Conservation (phyloP, 2,329 filamentous ascomycete genomes). For the Conoideocrella luteorostrata region DNA sequence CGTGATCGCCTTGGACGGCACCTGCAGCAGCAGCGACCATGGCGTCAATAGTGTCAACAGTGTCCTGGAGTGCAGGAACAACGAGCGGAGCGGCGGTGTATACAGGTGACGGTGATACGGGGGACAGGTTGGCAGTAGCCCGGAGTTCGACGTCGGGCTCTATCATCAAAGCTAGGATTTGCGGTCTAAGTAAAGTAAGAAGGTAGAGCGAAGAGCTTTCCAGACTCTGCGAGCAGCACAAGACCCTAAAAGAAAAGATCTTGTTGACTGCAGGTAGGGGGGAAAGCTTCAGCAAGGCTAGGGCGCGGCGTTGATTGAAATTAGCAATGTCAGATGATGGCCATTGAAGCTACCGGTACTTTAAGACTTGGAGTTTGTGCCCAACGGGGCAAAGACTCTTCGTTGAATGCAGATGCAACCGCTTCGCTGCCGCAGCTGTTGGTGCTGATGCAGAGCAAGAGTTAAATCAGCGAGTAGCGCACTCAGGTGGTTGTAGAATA, state of each 20-base stretch:
- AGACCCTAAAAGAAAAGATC: constrained; percentile 3
- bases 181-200: constrained; percentile 3
- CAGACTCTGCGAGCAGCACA: no score
- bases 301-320: no score
- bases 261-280: no score
- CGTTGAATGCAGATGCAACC: no score
- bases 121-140: constrained; percentile 47
- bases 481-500: no score
- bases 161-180: constrained; percentile 34
- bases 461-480: no score
- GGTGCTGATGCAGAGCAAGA: neutral
- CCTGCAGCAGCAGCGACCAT: constrained; percentile 32
- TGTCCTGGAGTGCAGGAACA: constrained; percentile 46
- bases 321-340: no score
- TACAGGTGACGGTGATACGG: constrained; percentile 43
- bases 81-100: constrained; percentile 39
- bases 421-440: no score
- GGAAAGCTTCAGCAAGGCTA: no score
- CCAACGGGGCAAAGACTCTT: no score
- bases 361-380: no score
- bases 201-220: constrained; percentile 13
- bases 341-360: no score
- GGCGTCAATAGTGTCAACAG: constrained; percentile 43
- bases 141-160: constrained; percentile 40
- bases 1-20: constrained; percentile 20